A percentile compares a stretch with the other conserved stretches of the same genome.
These are phyloP conservation scores for Cordyceps cicadae DNA, from an alignment of 2,329 filamentous ascomycete genomes.

Conservation along the genomic window DNA sequence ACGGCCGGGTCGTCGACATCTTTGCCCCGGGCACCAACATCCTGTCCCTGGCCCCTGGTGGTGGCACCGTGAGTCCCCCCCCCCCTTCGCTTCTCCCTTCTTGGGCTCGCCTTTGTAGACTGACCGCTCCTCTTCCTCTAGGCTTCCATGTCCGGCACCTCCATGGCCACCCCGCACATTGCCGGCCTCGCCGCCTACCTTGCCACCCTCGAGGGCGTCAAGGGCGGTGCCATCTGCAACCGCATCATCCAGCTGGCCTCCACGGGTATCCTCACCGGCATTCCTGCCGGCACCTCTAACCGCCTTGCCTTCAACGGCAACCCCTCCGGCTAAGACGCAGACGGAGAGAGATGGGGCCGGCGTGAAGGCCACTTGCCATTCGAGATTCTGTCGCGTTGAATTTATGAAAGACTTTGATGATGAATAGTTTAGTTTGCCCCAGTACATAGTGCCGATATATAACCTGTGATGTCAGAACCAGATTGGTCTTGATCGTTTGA, in stretches of 20 bases:
- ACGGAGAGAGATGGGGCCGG: not conserved
- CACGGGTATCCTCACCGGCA: slow-evolving; percentile 31
- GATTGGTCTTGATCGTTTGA: too few relatives aligned
- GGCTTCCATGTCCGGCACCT: slow-evolving; percentile 33
- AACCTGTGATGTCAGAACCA: too few relatives aligned
- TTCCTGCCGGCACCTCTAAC: slow-evolving; percentile 40
- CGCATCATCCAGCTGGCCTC: slow-evolving; percentile 37
- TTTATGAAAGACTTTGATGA: not conserved
- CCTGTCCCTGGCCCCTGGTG: slow-evolving; percentile 35
- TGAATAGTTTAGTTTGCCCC: too few relatives aligned
- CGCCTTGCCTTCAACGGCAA: slow-evolving; percentile 47
- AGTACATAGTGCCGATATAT: too few relatives aligned
- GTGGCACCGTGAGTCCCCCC: slow-evolving; percentile 23
- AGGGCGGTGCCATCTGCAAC: slow-evolving; percentile 36
- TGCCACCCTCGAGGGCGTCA: slow-evolving; percentile 33
- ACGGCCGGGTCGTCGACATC: slow-evolving; percentile 37
- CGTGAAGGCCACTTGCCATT: too few relatives aligned
- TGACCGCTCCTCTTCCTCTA: slow-evolving; percentile 3
- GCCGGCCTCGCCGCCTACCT: slow-evolving; percentile 34
- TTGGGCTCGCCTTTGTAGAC: slow-evolving; percentile 13
- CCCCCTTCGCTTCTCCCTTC: slow-evolving; percentile 16
- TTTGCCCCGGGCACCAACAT: slow-evolving; percentile 40
- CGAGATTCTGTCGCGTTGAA: not conserved
- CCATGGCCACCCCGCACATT: slow-evolving; percentile 33
- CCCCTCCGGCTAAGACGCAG: not conserved